A percentile compares a stretch with the other conserved stretches of the same genome.
These are phyloP conservation scores for Myriangium duriaei DNA, from an alignment of 2,329 filamentous ascomycete species.

Conservation along the genomic window DNA sequence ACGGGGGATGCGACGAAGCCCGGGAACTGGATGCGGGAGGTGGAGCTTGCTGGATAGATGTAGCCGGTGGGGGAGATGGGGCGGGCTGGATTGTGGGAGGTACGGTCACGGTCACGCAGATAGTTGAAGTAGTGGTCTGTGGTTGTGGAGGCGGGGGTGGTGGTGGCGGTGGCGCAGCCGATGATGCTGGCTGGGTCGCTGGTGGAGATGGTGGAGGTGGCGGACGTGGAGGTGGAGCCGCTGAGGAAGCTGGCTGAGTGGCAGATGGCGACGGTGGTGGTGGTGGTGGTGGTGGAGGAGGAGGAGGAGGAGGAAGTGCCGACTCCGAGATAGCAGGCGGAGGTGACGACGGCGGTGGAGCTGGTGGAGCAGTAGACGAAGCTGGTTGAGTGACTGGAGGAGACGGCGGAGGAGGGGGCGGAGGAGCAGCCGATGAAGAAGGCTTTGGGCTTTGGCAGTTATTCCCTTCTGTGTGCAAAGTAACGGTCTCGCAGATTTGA, in stretches of 20 bases:
- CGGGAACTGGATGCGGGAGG: too few species aligned
- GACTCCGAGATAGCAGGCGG: background rate
- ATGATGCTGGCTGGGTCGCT: too few species aligned
- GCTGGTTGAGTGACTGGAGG: too few species aligned
- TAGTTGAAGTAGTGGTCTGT: too few species aligned
- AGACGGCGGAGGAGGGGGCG: constrained; percentile 1
- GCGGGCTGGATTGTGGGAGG: too few species aligned
- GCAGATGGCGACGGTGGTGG: constrained; percentile 22
- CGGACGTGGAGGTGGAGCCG: constrained; percentile 8
- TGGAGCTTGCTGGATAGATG: too few species aligned
- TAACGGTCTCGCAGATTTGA: constrained; percentile 14
- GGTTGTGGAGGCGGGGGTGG: background rate
- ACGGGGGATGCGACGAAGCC: too few species aligned
- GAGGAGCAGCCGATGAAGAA: constrained; percentile 2
- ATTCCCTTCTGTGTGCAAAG: constrained; percentile 15
- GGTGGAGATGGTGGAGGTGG: constrained; percentile 33
- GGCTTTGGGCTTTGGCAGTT: constrained; percentile 1
- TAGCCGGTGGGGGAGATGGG: too few species aligned
- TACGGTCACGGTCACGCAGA: too few species aligned
- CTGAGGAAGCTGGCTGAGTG: constrained; percentile 15
- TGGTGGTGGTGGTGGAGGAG: constrained; percentile 26
- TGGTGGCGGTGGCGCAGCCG: background rate
- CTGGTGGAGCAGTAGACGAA: constrained; percentile 1
- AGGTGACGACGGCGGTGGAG: background rate
- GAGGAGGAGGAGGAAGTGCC: constrained; percentile 10